These are phyloP conservation scores for Suhomyces guaymorum DNA, from an alignment of 1,139 yeast species.

Conservation along the genomic window DNA sequence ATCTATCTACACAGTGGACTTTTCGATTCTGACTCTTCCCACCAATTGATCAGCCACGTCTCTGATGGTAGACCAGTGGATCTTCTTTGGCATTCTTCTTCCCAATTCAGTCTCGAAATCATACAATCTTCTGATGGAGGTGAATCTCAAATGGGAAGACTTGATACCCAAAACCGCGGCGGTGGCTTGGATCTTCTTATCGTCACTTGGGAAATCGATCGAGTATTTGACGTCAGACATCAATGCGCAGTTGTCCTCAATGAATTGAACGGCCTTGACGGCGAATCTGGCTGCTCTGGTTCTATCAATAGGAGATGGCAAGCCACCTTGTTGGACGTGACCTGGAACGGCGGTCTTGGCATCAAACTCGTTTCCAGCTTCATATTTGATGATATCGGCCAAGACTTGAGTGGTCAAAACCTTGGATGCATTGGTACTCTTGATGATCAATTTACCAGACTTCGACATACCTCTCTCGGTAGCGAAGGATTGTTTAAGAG, in stretches of 20 bases:
- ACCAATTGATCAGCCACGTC: constrained; percentile 83
- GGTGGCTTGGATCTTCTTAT: constrained; percentile 47
- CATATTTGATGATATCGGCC: constrained; percentile 68
- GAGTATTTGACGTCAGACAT: constrained; percentile 28
- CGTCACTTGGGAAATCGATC: constrained; percentile 37
- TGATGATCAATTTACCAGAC: constrained; percentile 71
- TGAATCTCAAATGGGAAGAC: constrained; percentile 73
- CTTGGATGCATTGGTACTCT: constrained; percentile 68
- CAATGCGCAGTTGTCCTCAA: constrained; percentile 46
- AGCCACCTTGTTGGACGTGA: constrained; percentile 80
- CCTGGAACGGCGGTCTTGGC: constrained; percentile 81
- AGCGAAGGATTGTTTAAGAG: constrained; percentile 66
- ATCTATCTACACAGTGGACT: constrained; percentile 1
- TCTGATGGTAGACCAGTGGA: constrained; percentile 78
- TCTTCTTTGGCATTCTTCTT: constrained; percentile 83
- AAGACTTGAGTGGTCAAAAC: constrained; percentile 67
- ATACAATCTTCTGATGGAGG: constrained; percentile 72
- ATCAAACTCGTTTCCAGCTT: constrained; percentile 67
- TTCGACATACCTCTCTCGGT: constrained; percentile 79
- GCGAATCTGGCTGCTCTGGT: constrained; percentile 71
- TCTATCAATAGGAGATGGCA: constrained; percentile 80
- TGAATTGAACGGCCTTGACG: constrained; percentile 66
- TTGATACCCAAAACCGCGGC: constrained; percentile 88
- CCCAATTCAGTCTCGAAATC: constrained; percentile 81
- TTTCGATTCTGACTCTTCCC: constrained; percentile 53